phyloP scores from a whole-genome alignment of 192 early-diverging fungal species.

The Coemansia brasiliensis region DNA sequence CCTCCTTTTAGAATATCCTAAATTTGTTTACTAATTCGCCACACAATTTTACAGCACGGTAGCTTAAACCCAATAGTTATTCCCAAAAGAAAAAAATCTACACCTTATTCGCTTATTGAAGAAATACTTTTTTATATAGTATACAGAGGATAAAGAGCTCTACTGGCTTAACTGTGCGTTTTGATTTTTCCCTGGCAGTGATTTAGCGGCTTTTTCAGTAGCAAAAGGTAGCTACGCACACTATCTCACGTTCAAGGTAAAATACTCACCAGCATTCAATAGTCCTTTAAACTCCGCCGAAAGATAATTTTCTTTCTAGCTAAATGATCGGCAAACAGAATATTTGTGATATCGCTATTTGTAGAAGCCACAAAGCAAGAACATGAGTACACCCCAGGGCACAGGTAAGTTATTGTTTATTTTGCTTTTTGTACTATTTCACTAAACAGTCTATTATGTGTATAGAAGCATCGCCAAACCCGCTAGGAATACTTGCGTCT shows the following conservation, averaged over 20 bases:
- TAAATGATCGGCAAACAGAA: constrained; percentile 3
- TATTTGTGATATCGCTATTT: constrained; percentile 5
- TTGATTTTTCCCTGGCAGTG: no score
- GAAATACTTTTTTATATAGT: not conserved
- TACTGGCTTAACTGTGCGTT: no score
- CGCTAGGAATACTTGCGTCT: constrained; percentile 45
- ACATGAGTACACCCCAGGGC: constrained; percentile 4
- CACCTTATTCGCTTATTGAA: not conserved
- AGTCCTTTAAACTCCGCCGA: constrained; percentile 19
- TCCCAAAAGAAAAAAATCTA: not conserved
- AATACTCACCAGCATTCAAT: constrained; percentile 3
- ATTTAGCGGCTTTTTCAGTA: no score
- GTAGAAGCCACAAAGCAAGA: constrained; percentile 13
- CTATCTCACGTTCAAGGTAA: no score
- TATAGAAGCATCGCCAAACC: constrained; percentile 29
- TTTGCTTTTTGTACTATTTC: not conserved
- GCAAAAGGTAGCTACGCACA: no score
- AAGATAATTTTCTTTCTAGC: not conserved
- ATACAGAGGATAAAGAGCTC: not conserved
- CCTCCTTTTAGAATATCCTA: no score
- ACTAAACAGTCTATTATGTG: not conserved
- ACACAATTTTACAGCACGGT: not conserved
- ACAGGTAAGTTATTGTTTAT: constrained; percentile 12
- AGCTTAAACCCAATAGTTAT: not conserved
- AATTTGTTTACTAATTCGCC: constrained; percentile 1